Evolutionary conservation across 2,329 filamentous ascomycete species (phyloP).

Genomic region (Exophiala oligosperma): DNA sequence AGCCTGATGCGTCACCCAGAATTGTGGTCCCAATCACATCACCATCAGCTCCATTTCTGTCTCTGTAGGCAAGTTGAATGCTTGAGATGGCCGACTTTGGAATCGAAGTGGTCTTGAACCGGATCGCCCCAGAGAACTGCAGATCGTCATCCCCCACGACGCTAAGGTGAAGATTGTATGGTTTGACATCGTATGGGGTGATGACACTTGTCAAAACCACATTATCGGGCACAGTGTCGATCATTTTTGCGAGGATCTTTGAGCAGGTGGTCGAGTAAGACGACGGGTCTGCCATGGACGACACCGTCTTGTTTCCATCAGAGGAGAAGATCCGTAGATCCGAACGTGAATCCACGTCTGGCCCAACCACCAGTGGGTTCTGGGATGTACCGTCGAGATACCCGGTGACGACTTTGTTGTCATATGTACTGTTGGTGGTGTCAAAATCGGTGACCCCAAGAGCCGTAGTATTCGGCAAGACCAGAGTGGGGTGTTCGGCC

Average conservation of each 20-base stretch:
- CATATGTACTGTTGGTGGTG: constrained; percentile 29
- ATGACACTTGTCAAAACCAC: constrained; percentile 23
- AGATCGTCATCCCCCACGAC: constrained; percentile 51
- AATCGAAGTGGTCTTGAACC: constrained; percentile 55
- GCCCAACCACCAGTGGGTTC: constrained; percentile 25
- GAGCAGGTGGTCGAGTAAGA: constrained; percentile 16
- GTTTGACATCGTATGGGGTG: constrained; percentile 20
- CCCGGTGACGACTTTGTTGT: constrained; percentile 35
- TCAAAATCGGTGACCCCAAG: constrained; percentile 32
- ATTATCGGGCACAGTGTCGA: constrained; percentile 24
- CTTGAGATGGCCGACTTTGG: constrained; percentile 45
- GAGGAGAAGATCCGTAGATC: constrained; percentile 36
- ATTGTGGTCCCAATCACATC: constrained; percentile 47
- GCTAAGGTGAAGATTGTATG: constrained; percentile 22
- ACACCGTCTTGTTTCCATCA: constrained; percentile 36
- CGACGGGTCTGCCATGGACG: constrained; percentile 26
- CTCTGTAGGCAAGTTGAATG: constrained; percentile 57
- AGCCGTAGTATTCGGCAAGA: constrained; percentile 30
- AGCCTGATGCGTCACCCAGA: constrained; percentile 54
- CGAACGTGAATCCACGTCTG: constrained; percentile 34
- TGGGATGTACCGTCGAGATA: constrained; percentile 34
- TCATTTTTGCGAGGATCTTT: constrained; percentile 20
- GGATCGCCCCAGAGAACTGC: constrained; percentile 56
- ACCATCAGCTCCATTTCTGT: constrained; percentile 52
- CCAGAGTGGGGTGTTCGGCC: constrained; percentile 35